phyloP scores from a whole-genome alignment of 306 rosid genomes.

The Quercus cerris region DNA sequence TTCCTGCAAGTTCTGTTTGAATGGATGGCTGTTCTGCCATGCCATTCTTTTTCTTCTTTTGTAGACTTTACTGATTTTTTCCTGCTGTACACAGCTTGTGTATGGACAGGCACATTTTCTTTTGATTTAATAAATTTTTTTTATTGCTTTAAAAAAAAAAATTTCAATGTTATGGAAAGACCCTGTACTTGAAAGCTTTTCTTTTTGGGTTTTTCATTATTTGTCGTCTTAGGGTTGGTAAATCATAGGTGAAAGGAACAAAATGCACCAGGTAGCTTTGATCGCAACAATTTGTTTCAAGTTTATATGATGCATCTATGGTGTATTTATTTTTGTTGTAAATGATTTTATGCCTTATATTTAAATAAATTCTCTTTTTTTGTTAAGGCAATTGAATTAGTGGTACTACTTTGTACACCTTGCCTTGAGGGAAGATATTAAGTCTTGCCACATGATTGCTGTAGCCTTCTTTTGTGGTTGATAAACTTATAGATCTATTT shows the following conservation, averaged over 20 bases:
- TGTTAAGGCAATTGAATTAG: neutral
- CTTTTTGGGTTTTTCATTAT: neutral
- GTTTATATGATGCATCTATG: neutral
- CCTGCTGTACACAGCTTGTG: too few relatives aligned
- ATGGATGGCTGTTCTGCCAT: too few relatives aligned
- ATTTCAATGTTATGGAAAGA: neutral
- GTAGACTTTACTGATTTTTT: too few relatives aligned
- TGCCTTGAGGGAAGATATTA: slow-evolving; percentile 5
- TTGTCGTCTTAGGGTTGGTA: neutral
- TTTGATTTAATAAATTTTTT: too few relatives aligned
- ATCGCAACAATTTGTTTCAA: neutral
- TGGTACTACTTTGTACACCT: slow-evolving; percentile 8
- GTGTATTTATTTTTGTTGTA: neutral
- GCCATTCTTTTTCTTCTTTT: too few relatives aligned
- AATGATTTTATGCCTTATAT: neutral
- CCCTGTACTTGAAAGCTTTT: neutral
- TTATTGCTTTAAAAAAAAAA: too few relatives aligned
- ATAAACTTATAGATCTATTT: slow-evolving; percentile 17
- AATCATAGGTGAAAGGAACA: neutral
- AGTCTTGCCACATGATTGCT: slow-evolving; percentile 15
- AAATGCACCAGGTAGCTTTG: neutral
- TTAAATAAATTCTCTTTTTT: neutral
- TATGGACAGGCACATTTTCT: too few relatives aligned
- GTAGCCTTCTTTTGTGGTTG: slow-evolving; percentile 6
- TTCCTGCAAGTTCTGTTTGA: too few relatives aligned